Base-by-base conservation (phyloP, 345 rosid species). In the Barbarea vulgaris region DNA sequence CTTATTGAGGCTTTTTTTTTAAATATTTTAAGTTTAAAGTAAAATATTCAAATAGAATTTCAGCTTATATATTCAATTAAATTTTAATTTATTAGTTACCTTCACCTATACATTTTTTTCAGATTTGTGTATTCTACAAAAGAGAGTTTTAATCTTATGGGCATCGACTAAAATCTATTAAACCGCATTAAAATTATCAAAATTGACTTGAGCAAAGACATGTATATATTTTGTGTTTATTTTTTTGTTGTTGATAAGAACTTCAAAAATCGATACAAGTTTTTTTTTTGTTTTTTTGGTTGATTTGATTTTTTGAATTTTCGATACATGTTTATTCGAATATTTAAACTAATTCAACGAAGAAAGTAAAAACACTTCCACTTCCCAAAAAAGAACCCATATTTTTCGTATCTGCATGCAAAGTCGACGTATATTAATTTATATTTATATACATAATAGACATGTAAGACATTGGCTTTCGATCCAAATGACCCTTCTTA, bases 391-490 rank as follows among this genome's bases (percentile, higher is more conserved):
- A 42, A n/a, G n/a, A 64, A 24, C 18, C 42, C 14, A 67, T 55
- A 74, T 1, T 10, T n/a, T 67, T 59, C n/a, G 74, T 19, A 11
- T 42, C 41, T 69, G 59, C 75, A 76, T 62, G 75, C 80, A 76
- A 54, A 62, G 71, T 69, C 59, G 64, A 76, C 70, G 66, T 76
- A 63, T 46, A 39, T 60, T 34, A 7, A 28, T 57, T 9, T 39
- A 48, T 27, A 63, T 36, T 27, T 5, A n/a, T 36, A 27, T 5
- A 55, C 30, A n/a, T 27, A 64, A 63, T 54, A 22, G 71, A 55
- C 77, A 75, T 67, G 51, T 39, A 37, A 76, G 50, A 69, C 79
- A 69, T 68, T 61, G 70, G 64, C 64, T 69, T 61, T 76, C 69
- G 74, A 76, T 61, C 74, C 69, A 69, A 30, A 51, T 39, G 56